Conservation (phyloP, 1,284 basidiomycete genomes). For the Ceratobasidium sp. region DNA sequence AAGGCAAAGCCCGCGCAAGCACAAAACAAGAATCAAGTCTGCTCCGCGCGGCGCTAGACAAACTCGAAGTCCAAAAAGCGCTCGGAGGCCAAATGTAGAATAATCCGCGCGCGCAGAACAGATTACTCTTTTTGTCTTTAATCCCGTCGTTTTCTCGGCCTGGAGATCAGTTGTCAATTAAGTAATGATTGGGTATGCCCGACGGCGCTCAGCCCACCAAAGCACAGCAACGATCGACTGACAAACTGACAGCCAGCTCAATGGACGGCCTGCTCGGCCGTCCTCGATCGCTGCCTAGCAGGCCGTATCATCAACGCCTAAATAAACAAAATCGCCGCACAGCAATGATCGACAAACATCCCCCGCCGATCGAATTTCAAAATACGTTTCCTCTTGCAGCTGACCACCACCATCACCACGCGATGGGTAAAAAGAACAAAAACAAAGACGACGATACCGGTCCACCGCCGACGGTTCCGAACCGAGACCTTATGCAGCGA, state of each 20-base stretch:
- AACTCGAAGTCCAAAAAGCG: conserved; percentile 79
- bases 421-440: conserved; percentile 43
- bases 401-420: conserved; percentile 7
- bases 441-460: conserved; percentile 20
- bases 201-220: background rate
- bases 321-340: background rate
- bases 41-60: conserved; percentile 79
- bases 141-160: background rate
- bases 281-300: background rate
- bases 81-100: conserved; percentile 66
- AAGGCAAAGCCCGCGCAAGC: conserved; percentile 53
- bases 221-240: conserved; percentile 9
- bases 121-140: too few relatives aligned
- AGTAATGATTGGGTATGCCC: background rate
- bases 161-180: background rate
- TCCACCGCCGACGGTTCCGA: conserved; percentile 60
- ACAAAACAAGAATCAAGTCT: conserved; percentile 68
- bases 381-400: background rate
- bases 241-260: background rate
- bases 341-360: conserved; percentile 21
- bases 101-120: background rate
- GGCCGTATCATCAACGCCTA: too few relatives aligned
- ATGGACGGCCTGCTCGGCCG: background rate
- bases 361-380: conserved; percentile 17
- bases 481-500: conserved; percentile 82